Evolutionary conservation across 208 protist species (phyloP).

Genomic region (Leishmania mexicana): DNA sequence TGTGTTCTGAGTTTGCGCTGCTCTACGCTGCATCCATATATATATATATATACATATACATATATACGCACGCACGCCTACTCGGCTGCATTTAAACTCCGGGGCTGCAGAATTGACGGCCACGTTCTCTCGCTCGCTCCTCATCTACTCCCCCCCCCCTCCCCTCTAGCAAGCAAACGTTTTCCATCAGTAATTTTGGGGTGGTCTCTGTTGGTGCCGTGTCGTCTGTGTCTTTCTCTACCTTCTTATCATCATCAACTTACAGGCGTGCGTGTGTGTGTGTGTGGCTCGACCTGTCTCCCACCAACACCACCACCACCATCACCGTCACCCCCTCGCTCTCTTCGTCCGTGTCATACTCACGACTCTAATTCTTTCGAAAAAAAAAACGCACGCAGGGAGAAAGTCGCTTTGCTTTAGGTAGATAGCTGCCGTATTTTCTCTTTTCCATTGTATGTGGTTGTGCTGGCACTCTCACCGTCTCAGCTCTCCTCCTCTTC

Average conservation of each 20-base stretch:
- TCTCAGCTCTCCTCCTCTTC: neutral
- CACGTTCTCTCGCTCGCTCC: neutral
- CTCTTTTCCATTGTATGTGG: neutral
- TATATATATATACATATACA: neutral
- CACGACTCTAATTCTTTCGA: neutral
- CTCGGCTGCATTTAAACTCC: neutral
- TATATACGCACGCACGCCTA: neutral
- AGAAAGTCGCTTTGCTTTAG: neutral
- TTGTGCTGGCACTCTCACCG: neutral
- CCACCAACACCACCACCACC: neutral
- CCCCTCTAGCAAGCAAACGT: neutral
- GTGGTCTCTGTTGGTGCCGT: neutral
- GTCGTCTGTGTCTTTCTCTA: neutral
- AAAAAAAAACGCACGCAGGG: neutral
- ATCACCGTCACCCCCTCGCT: neutral
- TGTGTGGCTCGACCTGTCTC: neutral
- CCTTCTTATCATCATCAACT: neutral
- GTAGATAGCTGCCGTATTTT: neutral
- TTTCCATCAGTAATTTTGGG: neutral
- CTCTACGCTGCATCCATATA: neutral
- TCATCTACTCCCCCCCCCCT: neutral
- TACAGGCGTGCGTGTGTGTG: neutral
- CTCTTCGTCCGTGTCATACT: neutral
- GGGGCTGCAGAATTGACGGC: neutral
- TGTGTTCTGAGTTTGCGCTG: neutral